Conservation (phyloP, 2,329 filamentous ascomycete species). For the Talaromyces sp. region DNA sequence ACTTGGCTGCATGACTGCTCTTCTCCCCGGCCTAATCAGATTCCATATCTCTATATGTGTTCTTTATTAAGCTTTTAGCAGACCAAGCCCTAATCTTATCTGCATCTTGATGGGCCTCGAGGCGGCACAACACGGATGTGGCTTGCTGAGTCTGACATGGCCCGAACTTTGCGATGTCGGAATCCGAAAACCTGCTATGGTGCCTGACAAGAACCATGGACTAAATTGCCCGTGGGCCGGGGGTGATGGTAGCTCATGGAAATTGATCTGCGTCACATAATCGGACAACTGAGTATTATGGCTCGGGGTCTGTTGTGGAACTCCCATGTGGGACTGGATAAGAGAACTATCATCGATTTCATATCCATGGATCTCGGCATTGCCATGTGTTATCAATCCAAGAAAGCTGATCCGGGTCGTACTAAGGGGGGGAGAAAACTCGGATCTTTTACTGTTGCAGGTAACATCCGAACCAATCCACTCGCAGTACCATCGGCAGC, state of each 20-base stretch:
- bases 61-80: background rate
- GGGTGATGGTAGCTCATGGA: too few species aligned
- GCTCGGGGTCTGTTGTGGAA: background rate
- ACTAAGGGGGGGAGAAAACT: background rate
- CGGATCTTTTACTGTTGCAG: background rate
- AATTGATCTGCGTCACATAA: background rate
- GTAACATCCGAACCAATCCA: background rate
- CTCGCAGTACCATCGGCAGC: background rate
- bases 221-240: background rate
- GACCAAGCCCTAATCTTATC: background rate
- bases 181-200: background rate
- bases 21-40: background rate
- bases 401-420: background rate
- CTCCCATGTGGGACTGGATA: background rate
- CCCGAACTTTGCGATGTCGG: background rate
- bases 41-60: background rate
- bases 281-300: background rate
- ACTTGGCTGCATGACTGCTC: background rate
- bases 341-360: background rate
- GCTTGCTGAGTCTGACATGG: background rate
- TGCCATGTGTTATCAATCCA: background rate
- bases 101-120: background rate
- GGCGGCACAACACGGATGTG: background rate
- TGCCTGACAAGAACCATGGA: background rate
- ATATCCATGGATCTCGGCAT: background rate